Evolutionary conservation across 305 asterid genomes (phyloP).

Genomic region (Stenogyne calaminthoides): DNA sequence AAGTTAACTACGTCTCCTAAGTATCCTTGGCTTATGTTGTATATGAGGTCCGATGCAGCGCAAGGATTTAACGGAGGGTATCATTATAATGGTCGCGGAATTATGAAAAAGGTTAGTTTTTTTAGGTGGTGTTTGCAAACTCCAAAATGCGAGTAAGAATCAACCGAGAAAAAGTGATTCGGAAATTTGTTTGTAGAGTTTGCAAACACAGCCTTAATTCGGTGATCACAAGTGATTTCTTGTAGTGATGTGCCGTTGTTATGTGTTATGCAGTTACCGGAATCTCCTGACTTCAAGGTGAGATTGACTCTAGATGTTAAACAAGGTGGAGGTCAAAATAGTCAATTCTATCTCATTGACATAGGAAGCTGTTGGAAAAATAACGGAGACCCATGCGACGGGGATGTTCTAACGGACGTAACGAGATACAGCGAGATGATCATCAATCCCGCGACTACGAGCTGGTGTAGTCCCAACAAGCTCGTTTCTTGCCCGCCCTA

Average conservation of each 20-base stretch:
- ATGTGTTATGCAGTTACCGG: slow-evolving; percentile 54
- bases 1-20: slow-evolving; percentile 67
- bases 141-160: neutral
- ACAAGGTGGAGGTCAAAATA: slow-evolving; percentile 76
- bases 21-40: slow-evolving; percentile 90
- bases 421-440: slow-evolving; percentile 88
- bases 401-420: slow-evolving; percentile 72
- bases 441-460: slow-evolving; percentile 70
- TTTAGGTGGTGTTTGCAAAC: neutral
- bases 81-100: slow-evolving; percentile 77
- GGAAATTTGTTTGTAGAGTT: neutral
- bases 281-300: slow-evolving; percentile 77
- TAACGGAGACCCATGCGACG: slow-evolving; percentile 70
- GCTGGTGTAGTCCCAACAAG: slow-evolving; percentile 71
- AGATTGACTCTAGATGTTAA: slow-evolving; percentile 59
- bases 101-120: slow-evolving; percentile 56
- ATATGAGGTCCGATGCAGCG: slow-evolving; percentile 69
- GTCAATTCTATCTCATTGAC: slow-evolving; percentile 77
- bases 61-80: slow-evolving; percentile 81
- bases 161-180: too few species aligned
- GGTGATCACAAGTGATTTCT: neutral
- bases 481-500: slow-evolving; percentile 78
- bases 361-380: slow-evolving; percentile 90
- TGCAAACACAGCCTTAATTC: neutral
- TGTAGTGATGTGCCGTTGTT: neutral